phyloP scores from a whole-genome alignment of 2,329 filamentous ascomycete species.

The Arthrobotrys musiformis region DNA sequence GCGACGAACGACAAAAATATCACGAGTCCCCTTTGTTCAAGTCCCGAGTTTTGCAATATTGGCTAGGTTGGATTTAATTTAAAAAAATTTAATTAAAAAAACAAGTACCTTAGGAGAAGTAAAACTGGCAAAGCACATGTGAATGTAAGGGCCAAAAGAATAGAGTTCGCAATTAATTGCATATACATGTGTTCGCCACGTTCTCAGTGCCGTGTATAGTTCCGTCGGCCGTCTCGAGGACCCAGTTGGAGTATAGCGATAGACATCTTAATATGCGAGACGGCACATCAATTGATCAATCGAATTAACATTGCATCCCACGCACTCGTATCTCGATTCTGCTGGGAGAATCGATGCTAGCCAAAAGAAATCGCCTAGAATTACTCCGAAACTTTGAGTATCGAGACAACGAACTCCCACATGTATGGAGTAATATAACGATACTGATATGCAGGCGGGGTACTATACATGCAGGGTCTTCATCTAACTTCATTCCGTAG shows the following conservation, averaged over 20 bases:
- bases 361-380: conserved; percentile 27
- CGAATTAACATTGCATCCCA: neutral
- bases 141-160: neutral
- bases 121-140: too few relatives aligned
- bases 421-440: neutral
- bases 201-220: too few relatives aligned
- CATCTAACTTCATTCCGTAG: conserved; percentile 9
- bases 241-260: neutral
- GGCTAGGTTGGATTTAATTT: neutral
- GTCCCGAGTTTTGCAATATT: neutral
- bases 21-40: neutral
- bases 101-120: neutral
- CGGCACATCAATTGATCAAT: neutral
- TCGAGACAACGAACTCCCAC: neutral
- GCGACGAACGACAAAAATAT: conserved; percentile 1
- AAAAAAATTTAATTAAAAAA: neutral
- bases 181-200: neutral
- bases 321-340: neutral
- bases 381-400: conserved; percentile 18
- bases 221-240: neutral
- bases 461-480: conserved; percentile 1
- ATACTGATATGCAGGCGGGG: neutral
- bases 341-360: too few relatives aligned
- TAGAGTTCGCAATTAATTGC: too few relatives aligned
- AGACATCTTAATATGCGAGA: neutral